A percentile compares a stretch with the other conserved stretches of the same genome.
phyloP scores from a whole-genome alignment of 768 basidiomycete genomes.

The Lyophyllum atratum region DNA sequence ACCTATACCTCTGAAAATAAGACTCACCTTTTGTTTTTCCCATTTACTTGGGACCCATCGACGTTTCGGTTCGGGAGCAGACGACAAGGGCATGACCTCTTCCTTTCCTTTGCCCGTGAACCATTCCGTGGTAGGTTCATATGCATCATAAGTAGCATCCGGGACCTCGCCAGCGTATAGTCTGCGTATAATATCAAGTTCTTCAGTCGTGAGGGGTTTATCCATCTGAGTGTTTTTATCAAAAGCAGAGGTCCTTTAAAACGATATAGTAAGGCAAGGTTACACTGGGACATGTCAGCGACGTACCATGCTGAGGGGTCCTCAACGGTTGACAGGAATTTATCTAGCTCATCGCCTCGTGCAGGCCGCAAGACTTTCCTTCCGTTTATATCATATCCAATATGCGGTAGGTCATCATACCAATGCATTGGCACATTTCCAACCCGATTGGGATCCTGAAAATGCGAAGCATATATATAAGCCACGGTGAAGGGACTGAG shows the following conservation, averaged over 20 bases:
- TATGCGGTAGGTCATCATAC: slow-evolving; percentile 99
- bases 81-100: slow-evolving; percentile 90
- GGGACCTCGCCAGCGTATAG: slow-evolving; percentile 92
- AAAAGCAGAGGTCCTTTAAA: slow-evolving; percentile 82
- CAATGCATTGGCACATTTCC: slow-evolving; percentile 96
- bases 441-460: slow-evolving; percentile 89
- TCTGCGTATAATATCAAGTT: slow-evolving; percentile 92
- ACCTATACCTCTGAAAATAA: background rate
- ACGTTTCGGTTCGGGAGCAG: slow-evolving; percentile 92
- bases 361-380: slow-evolving; percentile 93
- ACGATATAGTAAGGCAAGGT: background rate
- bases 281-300: background rate
- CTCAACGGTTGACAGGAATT: slow-evolving; percentile 91
- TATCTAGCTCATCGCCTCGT: slow-evolving; percentile 95
- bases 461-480: slow-evolving; percentile 10
- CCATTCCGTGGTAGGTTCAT: slow-evolving; percentile 94
- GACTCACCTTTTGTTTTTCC: slow-evolving; percentile 95
- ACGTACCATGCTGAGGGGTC: slow-evolving; percentile 86
- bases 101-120: slow-evolving; percentile 96
- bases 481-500: slow-evolving; percentile 3
- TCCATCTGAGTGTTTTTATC: slow-evolving; percentile 87
- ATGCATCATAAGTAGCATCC: slow-evolving; percentile 87
- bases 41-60: slow-evolving; percentile 98
- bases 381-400: slow-evolving; percentile 95
- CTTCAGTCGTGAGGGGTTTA: slow-evolving; percentile 84